Base-by-base conservation (phyloP, 495 filamentous ascomycete genomes). In the Penicillium bovifimosum region DNA sequence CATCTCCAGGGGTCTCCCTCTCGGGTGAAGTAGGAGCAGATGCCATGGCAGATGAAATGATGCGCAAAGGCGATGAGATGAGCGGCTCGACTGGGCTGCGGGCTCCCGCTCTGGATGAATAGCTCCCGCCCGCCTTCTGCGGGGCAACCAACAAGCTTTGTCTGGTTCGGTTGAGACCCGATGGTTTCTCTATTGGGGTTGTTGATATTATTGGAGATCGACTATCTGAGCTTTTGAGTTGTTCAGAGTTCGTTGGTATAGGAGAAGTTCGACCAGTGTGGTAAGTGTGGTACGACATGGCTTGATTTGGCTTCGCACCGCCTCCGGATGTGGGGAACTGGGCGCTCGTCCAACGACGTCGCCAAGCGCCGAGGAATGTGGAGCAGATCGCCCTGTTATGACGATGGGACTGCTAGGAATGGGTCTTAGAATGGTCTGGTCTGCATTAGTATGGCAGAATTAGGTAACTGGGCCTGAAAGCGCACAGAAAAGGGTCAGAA, bases 231-330 rank as follows among this genome's bases (percentile, higher is more conserved):
- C 24, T 29, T 26, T 41, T 52, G 10, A 44, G 29, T 26, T 48
- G 28, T 47, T 52, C 48, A 27, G 43, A 85, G 51, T 88, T 78
- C 55, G 20, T 4, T 24, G 86, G 87, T 85, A 55, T 65, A 32
- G 52, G 63, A 50, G 56, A 56, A 47, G 44, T 55, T 26, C 46
- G 56, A 47, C 39, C 52, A 43, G 62, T n/a, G 52, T 60, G 60
- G 59, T 52, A 54, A 43, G 62, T n/a, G 52, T 60, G 60, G 59
- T 52, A 54, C 53, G 60, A 63, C 62, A 67, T 67, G 52, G 41
- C 60, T n/a, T n/a, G n/a, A n/a, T n/a, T n/a, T n/a, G 54, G 56
- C 14, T n/a, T n/a, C n/a, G 54, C 39, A 62, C 64, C 64, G 64
- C 51, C 58, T 62, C 51, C 64, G 58, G 58, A 39, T 24, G 65